phyloP scores from a whole-genome alignment of 352 stramenopile genomes.

The Globisporangium alternatum region DNA sequence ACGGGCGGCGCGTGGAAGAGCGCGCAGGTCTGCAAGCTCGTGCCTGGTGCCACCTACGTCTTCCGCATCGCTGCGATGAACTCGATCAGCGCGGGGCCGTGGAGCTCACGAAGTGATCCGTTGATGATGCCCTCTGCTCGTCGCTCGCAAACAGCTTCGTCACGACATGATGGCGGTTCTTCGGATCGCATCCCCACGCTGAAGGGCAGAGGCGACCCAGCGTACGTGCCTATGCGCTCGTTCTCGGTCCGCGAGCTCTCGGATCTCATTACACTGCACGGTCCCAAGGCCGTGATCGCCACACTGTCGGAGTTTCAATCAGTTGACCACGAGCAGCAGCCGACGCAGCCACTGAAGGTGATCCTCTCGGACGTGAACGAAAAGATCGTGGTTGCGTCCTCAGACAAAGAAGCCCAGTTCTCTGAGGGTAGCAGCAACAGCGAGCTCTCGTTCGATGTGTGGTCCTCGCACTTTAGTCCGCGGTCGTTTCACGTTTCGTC shows the following conservation, averaged over 20 bases:
- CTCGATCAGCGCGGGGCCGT: slow-evolving; percentile 43
- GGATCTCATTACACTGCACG: slow-evolving; percentile 2
- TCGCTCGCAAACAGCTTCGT: not conserved
- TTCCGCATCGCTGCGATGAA: slow-evolving; percentile 72
- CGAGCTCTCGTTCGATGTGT: slow-evolving; percentile 46
- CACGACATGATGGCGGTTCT: slow-evolving; percentile 1
- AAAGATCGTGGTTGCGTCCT: slow-evolving; percentile 22
- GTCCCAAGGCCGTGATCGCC: slow-evolving; percentile 7
- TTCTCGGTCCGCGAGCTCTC: slow-evolving; percentile 16
- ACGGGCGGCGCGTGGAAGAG: slow-evolving; percentile 24
- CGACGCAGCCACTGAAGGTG: slow-evolving; percentile 18
- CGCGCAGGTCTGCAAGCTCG: slow-evolving; percentile 41
- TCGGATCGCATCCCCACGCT: slow-evolving; percentile 31
- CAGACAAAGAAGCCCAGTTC: not conserved
- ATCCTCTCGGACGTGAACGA: slow-evolving; percentile 64
- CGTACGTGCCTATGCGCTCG: slow-evolving; percentile 28
- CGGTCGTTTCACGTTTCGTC: slow-evolving; percentile 63
- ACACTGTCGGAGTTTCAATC: not conserved
- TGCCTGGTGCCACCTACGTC: slow-evolving; percentile 37
- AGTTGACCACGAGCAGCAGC: not conserved
- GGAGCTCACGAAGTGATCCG: slow-evolving; percentile 42
- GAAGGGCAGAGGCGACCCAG: slow-evolving; percentile 44
- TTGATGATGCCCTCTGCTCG: slow-evolving; percentile 16
- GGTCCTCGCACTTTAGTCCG: slow-evolving; percentile 66
- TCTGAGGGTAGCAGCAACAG: not conserved